Evolutionary conservation across 108 stramenopile genomes (phyloP).

Genomic region (Parietichytrium sp.): DNA sequence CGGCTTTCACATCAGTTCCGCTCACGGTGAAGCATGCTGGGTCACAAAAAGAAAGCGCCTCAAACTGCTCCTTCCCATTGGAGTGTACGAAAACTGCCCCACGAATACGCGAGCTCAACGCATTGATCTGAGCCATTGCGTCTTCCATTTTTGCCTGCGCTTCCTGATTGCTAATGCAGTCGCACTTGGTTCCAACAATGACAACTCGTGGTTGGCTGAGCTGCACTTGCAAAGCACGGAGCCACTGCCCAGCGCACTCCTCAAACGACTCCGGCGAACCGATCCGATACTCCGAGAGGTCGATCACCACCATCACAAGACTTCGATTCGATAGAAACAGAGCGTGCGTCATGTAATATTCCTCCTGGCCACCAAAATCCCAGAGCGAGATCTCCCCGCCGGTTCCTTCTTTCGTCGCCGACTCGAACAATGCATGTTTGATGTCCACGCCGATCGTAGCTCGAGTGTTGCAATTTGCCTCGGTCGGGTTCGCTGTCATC

Average conservation of each 20-base stretch:
- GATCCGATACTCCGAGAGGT: background rate
- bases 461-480: no score
- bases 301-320: background rate
- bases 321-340: background rate
- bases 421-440: background rate
- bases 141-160: background rate
- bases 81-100: background rate
- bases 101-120: background rate
- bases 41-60: background rate
- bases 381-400: background rate
- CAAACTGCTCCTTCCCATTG: no score
- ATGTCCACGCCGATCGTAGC: background rate
- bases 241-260: background rate
- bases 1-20: background rate
- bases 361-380: background rate
- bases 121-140: background rate
- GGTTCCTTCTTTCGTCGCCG: background rate
- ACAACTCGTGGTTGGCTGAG: background rate
- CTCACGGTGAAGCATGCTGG: no score
- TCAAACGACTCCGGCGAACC: background rate
- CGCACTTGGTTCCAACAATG: background rate
- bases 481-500: no score
- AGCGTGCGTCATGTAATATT: background rate
- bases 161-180: background rate
- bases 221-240: background rate